Base-by-base conservation (phyloP, 768 basidiomycete genomes). In the Saitozyma podzolica region DNA sequence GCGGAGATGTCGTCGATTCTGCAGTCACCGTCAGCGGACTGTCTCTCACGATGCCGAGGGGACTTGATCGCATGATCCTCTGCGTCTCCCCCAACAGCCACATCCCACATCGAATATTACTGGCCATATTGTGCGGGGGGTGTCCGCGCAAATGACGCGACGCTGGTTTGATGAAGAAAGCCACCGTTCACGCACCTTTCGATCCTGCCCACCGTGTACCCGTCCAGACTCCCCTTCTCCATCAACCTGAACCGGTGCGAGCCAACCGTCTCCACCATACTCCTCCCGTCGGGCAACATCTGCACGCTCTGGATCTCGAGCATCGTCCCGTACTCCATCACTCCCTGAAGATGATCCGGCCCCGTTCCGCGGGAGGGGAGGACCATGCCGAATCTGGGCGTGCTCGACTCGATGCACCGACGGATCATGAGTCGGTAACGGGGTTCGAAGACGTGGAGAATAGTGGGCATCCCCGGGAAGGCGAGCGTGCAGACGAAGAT, bases 401-500 rank as follows among this genome's bases (percentile, higher is more conserved):
- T 82, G 6, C 85, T 82, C 14, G 84, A 86, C 70, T 91, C 88
- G 61, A 97, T 87, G 76, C 90, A 92, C n/a, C 95, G 87, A 20
- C 95, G 89, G 58, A 98, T 88, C 95, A 98, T 97, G 55, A 98
- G 84, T 8, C 95, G 88, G 78, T 97, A 94, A 82, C 90, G 84
- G 0, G 95, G 95, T 78, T 98, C 95, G 76, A 91, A 97, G 73
- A 98, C 88, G 79, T 96, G 93, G 14, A 98, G 82, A 58, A 89
- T 83, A 52, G 89, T 93, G 47, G 92, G 92, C 82, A 92, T 87
- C 59, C 88, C 89, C 1, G 95, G 95, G 81, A 96, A 98, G 51
- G 88, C 86, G 54, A 96, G 86, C 49, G 89, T 89, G 76, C 88
- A 90, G 66, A 93, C 86, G 70, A 97, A 94, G 64, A 98, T 89